Percentiles rank a stretch among this genome's conserved stretches.
Evolutionary conservation across 2,329 filamentous ascomycete species (phyloP).

Genomic region (Corinectria fuckeliana): DNA sequence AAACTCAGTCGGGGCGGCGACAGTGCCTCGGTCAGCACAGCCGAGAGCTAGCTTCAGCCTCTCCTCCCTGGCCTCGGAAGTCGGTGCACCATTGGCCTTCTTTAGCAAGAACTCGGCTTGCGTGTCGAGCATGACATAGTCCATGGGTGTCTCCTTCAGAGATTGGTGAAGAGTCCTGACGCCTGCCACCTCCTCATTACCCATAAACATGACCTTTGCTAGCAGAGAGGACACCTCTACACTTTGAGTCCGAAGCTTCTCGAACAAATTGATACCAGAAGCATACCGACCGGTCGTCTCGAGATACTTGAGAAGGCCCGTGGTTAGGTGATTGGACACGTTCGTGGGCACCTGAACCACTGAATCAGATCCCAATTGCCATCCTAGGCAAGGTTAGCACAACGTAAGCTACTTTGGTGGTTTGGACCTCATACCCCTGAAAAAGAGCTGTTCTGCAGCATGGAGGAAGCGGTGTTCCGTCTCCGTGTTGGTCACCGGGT

Average conservation of each 20-base stretch:
- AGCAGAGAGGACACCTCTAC: constrained; percentile 93
- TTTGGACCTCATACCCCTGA: constrained; percentile 69
- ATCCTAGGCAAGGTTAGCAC: constrained; percentile 61
- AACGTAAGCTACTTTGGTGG: neutral
- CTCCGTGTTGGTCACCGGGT: constrained; percentile 97
- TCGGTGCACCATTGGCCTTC: constrained; percentile 70
- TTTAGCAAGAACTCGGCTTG: constrained; percentile 90
- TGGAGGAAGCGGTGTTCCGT: constrained; percentile 95
- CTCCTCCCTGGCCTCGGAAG: constrained; percentile 63
- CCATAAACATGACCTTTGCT: constrained; percentile 89
- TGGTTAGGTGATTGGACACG: constrained; percentile 93
- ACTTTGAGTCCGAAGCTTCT: constrained; percentile 90
- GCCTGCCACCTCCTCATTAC: constrained; percentile 96
- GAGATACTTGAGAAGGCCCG: constrained; percentile 94
- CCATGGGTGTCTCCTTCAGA: constrained; percentile 92
- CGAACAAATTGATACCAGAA: constrained; percentile 96
- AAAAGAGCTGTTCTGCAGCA: constrained; percentile 93
- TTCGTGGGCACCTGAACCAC: constrained; percentile 97
- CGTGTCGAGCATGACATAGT: constrained; percentile 94
- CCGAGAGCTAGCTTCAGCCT: constrained; percentile 86
- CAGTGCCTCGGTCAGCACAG: constrained; percentile 92
- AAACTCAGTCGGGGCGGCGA: constrained; percentile 95
- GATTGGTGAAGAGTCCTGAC: constrained; percentile 87
- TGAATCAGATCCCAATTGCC: constrained; percentile 94
- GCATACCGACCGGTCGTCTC: constrained; percentile 92